A percentile compares a stretch with the other conserved stretches of the same genome.
Conservation (phyloP, 225 moss, liverwort and hornwort genomes). For the Climacium dendroides region DNA sequence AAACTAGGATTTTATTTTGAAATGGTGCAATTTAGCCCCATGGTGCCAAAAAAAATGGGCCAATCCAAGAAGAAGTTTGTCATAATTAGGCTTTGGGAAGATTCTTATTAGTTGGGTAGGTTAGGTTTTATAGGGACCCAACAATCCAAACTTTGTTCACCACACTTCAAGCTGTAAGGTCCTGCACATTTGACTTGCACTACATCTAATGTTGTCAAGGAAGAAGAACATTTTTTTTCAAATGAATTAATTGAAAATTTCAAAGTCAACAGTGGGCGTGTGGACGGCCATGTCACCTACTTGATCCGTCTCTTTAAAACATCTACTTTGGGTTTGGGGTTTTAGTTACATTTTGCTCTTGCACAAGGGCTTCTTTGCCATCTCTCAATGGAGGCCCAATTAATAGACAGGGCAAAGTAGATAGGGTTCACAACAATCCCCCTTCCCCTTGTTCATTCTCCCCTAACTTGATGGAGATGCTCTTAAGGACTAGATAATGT, state of each 20-base stretch:
- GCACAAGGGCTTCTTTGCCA: no score
- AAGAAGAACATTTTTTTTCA: fast-evolving
- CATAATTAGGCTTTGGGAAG: fast-evolving
- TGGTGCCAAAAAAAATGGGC: not conserved
- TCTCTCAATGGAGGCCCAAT: no score
- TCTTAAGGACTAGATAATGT: not conserved
- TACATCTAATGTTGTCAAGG: fast-evolving
- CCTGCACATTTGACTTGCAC: not conserved
- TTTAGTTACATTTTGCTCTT: no score
- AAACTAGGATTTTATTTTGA: no score
- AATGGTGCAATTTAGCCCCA: no score
- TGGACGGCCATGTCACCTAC: fast-evolving
- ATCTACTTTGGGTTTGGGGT: no score
- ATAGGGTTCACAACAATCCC: fast-evolving
- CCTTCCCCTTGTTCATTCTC: not conserved
- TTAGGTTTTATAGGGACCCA: not conserved
- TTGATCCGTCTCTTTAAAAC: fast-evolving
- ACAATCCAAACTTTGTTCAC: not conserved
- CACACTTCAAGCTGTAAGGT: not conserved
- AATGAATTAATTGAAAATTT: not conserved
- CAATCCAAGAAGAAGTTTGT: fast-evolving
- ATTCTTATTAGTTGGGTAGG: not conserved
- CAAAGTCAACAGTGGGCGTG: fast-evolving
- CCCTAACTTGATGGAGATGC: fast-evolving
- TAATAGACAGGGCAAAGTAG: fast-evolving